Base-by-base conservation (phyloP, 805 yeast species). In the Saccharomycopsis sp. region DNA sequence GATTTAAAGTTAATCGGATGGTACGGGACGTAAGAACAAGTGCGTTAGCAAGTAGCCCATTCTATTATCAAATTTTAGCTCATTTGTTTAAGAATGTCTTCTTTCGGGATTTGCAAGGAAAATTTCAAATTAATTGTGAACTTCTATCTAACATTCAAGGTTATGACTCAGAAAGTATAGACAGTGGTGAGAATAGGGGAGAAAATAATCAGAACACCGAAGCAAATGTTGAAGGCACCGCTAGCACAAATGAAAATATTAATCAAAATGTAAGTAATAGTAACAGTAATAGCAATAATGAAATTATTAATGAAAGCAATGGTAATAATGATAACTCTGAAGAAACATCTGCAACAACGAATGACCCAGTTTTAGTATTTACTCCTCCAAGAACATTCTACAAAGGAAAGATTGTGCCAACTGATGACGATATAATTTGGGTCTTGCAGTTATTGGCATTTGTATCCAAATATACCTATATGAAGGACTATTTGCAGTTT, bases 361-460 rank as follows among this genome's bases (percentile, higher is more conserved):
- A 41, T 24, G 37, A 39, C 14, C 26, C 17, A 16, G 24, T 43
- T 39, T 20, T 19, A 4, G 19, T 23, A 21, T 39, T 43, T 32
- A 43, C 23, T 17, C 59, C 65, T 1, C 85, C 85, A 19, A 66
- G 86, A 42, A 62, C 63, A 20, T 79, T 79, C 54, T 61, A 68
- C 38, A 64, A 82, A 34, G 95, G 95, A 1, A 77, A 80, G 19
- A 71, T 89, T n/a, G 74, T 88, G 4, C 97, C 97, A 1, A 75
- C 86, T 45, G 95, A 85, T 51, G 97, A 90, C 59, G 98, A 90
- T 58, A 85, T 90, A 14, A 80, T 87, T 29, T 88, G 96, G 96
- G 83, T 95, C 3, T 67, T 90, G 43, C 97, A 90, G 61, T 70
- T 93, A 17, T 63, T 93, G 41, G 97, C 97, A 11, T 90, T 88